These are phyloP conservation scores for Panaeolus papilionaceus DNA, from an alignment of 768 basidiomycete genomes.

Conservation along the genomic window DNA sequence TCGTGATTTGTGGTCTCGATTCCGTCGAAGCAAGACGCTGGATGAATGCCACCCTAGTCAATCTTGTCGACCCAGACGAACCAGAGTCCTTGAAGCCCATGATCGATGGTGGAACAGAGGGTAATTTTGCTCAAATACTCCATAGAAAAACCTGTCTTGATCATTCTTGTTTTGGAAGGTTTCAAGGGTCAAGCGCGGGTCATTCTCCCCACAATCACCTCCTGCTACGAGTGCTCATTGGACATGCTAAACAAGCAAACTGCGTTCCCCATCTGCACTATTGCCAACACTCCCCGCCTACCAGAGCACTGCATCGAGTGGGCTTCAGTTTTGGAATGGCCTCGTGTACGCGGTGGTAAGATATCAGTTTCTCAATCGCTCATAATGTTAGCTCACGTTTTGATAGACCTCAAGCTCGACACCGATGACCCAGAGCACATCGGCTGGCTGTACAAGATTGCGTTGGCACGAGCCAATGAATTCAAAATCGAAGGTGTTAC, in stretches of 20 bases:
- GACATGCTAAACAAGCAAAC: constrained; percentile 99
- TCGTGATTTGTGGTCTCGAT: constrained; percentile 97
- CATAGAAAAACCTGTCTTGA: neutral
- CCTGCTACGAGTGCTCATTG: constrained; percentile 97
- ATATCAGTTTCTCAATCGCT: constrained; percentile 21
- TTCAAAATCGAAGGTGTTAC: constrained; percentile 99
- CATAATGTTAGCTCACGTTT: constrained; percentile 9
- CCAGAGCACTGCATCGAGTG: constrained; percentile 99
- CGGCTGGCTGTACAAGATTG: constrained; percentile 86
- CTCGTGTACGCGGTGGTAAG: constrained; percentile 85
- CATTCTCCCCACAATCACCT: constrained; percentile 92
- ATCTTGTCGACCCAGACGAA: constrained; percentile 91
- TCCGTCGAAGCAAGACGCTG: constrained; percentile 97
- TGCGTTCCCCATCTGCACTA: constrained; percentile 97
- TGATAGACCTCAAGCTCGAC: constrained; percentile 87
- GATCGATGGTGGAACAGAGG: constrained; percentile 99
- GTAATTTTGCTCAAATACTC: constrained; percentile 42
- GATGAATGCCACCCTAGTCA: constrained; percentile 98
- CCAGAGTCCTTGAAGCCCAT: constrained; percentile 95
- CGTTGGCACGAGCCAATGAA: constrained; percentile 83
- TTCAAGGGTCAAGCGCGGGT: constrained; percentile 99
- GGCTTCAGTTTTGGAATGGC: constrained; percentile 99
- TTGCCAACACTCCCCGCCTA: constrained; percentile 96
- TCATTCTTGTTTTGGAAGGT: constrained; percentile 54
- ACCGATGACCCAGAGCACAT: constrained; percentile 98